Evolutionary conservation across 2,329 filamentous ascomycete genomes (phyloP), one percentile per base, ranked within the genome.

Genomic region (Talaromyces sp.): DNA sequence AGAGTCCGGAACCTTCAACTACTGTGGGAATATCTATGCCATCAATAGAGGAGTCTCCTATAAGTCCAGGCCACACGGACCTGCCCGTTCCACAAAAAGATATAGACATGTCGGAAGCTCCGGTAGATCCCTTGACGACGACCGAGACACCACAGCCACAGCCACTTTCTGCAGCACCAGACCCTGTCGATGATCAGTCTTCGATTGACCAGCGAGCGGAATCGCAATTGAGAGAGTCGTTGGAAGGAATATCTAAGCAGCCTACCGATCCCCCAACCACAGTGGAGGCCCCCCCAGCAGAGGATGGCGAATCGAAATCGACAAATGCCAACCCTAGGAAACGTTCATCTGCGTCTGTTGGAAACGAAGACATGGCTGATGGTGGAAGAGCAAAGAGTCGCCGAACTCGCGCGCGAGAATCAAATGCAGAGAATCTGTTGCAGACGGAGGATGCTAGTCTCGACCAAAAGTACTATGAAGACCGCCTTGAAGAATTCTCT

Each of bases 331-430:
- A 75, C 11, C 79, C 79, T 25, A 80, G 85, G 22, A 88, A 88
- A 71, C 78, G 86, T 61, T 87, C 85, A 2, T 84, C 83, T 15
- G 83, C 86, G 57, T 84, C 82, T 22, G 82, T 84, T 55, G 84
- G 82, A 10, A 77, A 86, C 30, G 80, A 85, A 2, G 86, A 88
- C 57, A 79, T 78, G 13, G 75, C 76, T 13, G 85, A 88, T 63
- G 82, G 82, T 56, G 80, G 81, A 22, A 80, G 85, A 55, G 75
- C 77, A 13, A 85, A 85, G 67, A 87, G 85, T 70, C 85, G 85
- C 67, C 80, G 86, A 39, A 81, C 85, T 19, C 81, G 85, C 58
- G 84, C 84, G 32, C 80, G 86, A 63, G 85, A 87, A 64, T 83
- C 83, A 9, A 77, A 82, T 56, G 78, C 76, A 7, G 83, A 85